Conservation (phyloP, 257 asterid genomes). For the Petunia axillaris region DNA sequence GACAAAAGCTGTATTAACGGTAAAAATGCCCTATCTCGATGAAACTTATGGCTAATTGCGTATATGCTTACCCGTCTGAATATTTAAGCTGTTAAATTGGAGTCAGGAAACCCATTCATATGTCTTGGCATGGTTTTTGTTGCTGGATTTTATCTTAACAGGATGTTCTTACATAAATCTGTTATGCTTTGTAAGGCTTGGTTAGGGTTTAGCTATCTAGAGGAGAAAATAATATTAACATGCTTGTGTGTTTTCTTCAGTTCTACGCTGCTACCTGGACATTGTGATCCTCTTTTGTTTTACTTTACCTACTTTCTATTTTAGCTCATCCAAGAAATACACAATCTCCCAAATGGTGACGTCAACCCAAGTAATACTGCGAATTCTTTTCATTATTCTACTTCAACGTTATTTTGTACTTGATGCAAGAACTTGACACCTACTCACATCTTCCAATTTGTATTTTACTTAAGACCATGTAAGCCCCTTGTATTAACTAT, state of each 20-base stretch:
- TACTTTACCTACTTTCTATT: constrained; percentile 12
- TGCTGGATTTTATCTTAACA: constrained; percentile 2
- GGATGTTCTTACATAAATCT: constrained; percentile 10
- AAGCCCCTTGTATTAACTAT: constrained; percentile 12
- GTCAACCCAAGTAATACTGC: constrained; percentile 9
- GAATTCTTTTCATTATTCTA: not conserved
- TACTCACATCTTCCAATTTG: constrained; percentile 5
- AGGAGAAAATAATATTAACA: not conserved
- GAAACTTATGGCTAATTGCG: not conserved
- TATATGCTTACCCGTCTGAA: not conserved
- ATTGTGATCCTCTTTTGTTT: not conserved
- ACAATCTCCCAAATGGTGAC: not conserved
- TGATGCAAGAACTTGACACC: constrained; percentile 8
- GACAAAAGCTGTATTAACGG: not conserved
- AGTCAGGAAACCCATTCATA: constrained; percentile 19
- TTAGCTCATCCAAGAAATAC: constrained; percentile 3
- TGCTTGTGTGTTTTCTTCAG: constrained; percentile 6
- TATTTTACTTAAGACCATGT: not conserved
- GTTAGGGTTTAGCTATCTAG: not conserved
- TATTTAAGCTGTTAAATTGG: constrained; percentile 5
- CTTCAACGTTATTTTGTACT: not conserved
- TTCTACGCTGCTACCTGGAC: constrained; percentile 13
- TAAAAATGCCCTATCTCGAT: not conserved
- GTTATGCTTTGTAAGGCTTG: not conserved
- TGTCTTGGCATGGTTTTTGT: constrained; percentile 11